phyloP scores from a whole-genome alignment of 2,329 filamentous ascomycete genomes.

The Thyridium curvatum region DNA sequence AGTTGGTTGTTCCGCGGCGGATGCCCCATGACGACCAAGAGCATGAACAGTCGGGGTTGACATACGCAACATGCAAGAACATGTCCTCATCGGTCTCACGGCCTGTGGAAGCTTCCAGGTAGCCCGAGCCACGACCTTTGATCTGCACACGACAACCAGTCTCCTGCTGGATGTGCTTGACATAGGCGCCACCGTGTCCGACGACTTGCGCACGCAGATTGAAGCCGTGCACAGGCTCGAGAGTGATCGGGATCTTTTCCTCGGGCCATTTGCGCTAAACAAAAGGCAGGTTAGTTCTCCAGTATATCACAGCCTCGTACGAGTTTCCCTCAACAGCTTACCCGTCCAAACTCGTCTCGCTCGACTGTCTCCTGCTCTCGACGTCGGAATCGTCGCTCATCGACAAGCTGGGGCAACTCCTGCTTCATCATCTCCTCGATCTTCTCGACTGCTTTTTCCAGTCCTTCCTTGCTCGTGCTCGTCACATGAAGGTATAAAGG shows the following conservation, averaged over 20 bases:
- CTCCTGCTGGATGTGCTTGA: slow-evolving; percentile 96
- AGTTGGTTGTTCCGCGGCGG: too few relatives aligned
- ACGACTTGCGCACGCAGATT: slow-evolving; percentile 96
- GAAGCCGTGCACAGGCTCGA: slow-evolving; percentile 90
- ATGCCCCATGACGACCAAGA: too few relatives aligned
- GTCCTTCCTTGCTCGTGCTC: slow-evolving; percentile 83
- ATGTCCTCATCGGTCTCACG: slow-evolving; percentile 91
- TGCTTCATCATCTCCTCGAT: slow-evolving; percentile 96
- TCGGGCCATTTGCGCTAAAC: slow-evolving; percentile 91
- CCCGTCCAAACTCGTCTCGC: slow-evolving; percentile 83
- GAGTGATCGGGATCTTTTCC: slow-evolving; percentile 83
- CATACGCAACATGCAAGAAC: slow-evolving; percentile 92
- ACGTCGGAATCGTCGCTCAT: slow-evolving; percentile 84
- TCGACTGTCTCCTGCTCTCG: slow-evolving; percentile 64
- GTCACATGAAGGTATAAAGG: slow-evolving; percentile 94
- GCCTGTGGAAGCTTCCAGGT: slow-evolving; percentile 83
- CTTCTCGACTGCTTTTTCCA: slow-evolving; percentile 79
- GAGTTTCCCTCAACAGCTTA: slow-evolving; percentile 29
- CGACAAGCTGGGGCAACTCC: slow-evolving; percentile 89
- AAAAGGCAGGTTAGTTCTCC: too few relatives aligned
- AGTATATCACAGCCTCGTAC: not conserved
- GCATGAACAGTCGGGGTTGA: too few relatives aligned
- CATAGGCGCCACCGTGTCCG: slow-evolving; percentile 87
- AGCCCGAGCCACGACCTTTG: slow-evolving; percentile 92
- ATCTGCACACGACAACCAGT: slow-evolving; percentile 96